A percentile compares a stretch with the other conserved stretches of the same genome.
These are phyloP conservation scores for Conoideocrella luteorostrata DNA, from an alignment of 2,329 filamentous ascomycete genomes.

Conservation along the genomic window DNA sequence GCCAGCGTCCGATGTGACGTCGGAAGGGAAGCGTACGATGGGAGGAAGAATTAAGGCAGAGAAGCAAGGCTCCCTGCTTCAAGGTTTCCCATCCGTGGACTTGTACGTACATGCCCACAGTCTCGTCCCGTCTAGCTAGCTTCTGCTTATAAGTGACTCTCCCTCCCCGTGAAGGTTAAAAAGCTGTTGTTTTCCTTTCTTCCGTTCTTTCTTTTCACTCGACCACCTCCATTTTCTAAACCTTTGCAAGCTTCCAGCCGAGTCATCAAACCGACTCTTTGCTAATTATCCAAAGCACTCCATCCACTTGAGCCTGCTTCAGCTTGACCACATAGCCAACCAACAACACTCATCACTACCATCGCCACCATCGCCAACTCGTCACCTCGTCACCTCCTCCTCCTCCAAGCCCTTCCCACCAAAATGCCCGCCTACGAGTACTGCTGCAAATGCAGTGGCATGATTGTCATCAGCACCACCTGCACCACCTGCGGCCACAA, in stretches of 20 bases:
- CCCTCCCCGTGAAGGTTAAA: not conserved
- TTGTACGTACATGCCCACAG: not conserved
- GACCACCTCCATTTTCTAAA: too few relatives aligned
- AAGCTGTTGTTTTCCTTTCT: not conserved
- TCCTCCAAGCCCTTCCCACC: slow-evolving; percentile 12
- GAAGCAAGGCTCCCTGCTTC: not conserved
- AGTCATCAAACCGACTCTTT: too few relatives aligned
- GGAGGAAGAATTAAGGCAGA: too few relatives aligned
- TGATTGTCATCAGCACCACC: slow-evolving; percentile 51
- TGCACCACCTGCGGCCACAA: slow-evolving; percentile 45
- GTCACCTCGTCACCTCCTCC: too few relatives aligned
- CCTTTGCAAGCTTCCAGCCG: too few relatives aligned
- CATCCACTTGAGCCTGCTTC: not conserved
- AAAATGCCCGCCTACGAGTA: slow-evolving; percentile 42
- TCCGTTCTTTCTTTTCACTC: not conserved
- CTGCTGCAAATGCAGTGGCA: slow-evolving; percentile 49
- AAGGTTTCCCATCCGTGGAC: not conserved
- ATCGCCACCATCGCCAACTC: not conserved
- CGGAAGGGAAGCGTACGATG: not conserved
- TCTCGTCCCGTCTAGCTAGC: not conserved
- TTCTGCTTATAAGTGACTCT: not conserved
- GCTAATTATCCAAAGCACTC: too few relatives aligned
- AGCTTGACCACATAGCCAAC: not conserved
- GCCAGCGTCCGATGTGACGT: not conserved
- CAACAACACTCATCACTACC: not conserved